A percentile compares a stretch with the other conserved stretches of the same genome.
These are phyloP conservation scores for Solanum chiquidenum DNA, from an alignment of 257 asterid genomes.

Conservation along the genomic window DNA sequence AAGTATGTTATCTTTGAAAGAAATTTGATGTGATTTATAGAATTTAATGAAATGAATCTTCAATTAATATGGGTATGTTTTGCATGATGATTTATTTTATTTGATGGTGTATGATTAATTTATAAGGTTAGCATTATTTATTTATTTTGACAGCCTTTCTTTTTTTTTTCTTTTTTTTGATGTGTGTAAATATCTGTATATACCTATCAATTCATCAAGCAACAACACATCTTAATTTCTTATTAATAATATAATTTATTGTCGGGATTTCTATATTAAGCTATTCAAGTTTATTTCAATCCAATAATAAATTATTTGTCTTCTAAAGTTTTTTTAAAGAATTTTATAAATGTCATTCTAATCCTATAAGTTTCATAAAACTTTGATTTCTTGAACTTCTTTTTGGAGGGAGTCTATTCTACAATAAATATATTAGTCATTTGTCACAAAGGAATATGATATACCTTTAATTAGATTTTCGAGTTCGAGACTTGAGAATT, in stretches of 20 bases:
- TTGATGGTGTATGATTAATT: background rate
- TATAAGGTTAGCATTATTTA: background rate
- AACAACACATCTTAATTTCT: background rate
- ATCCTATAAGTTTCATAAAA: background rate
- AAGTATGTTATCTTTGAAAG: background rate
- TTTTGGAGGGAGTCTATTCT: background rate
- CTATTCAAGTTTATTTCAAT: background rate
- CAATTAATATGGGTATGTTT: background rate
- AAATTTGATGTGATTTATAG: background rate
- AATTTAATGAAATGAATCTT: background rate
- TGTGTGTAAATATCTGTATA: background rate
- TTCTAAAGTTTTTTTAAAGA: background rate
- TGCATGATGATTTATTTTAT: background rate
- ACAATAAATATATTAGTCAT: background rate
- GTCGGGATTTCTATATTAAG: background rate
- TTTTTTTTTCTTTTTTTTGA: background rate
- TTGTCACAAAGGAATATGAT: background rate
- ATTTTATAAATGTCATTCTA: background rate
- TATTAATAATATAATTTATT: background rate
- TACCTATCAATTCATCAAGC: background rate
- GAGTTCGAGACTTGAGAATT: background rate
- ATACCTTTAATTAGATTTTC: background rate
- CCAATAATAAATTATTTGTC: background rate
- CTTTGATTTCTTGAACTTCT: background rate
- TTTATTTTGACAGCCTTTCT: too few species aligned